Conservation (phyloP, 176 grass and related monocot species). For the Carex scoparia region DNA sequence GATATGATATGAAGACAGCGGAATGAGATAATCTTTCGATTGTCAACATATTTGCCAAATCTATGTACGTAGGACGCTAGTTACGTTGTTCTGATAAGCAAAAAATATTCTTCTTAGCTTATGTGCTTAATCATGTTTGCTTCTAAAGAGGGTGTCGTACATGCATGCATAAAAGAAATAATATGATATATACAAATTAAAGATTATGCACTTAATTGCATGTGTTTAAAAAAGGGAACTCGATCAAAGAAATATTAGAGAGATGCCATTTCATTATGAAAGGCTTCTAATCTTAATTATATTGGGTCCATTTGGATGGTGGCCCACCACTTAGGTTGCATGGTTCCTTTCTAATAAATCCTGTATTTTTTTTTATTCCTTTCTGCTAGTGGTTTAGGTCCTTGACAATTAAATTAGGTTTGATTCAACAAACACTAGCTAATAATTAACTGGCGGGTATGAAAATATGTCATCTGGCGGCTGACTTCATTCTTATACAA, state of each 20-base stretch:
- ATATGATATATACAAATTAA: not conserved
- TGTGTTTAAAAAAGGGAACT: not conserved
- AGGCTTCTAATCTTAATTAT: not conserved
- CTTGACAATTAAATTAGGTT: not conserved
- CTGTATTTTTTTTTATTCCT: not conserved
- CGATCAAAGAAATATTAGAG: not conserved
- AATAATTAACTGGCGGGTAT: not conserved
- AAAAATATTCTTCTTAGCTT: not conserved
- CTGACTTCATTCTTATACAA: not conserved
- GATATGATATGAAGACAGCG: too few species aligned
- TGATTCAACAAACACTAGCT: not conserved
- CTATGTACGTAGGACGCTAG: not conserved
- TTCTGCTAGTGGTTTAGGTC: slow-evolving; percentile 16
- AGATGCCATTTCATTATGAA: not conserved
- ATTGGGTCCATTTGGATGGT: not conserved
- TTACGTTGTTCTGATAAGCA: not conserved
- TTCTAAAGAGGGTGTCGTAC: not conserved
- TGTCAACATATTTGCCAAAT: not conserved
- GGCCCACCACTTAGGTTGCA: not conserved
- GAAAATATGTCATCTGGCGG: not conserved
- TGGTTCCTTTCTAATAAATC: not conserved
- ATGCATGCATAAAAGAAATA: not conserved
- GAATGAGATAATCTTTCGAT: too few species aligned
- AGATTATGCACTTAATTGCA: not conserved
- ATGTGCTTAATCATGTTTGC: slow-evolving; percentile 7